Base-by-base conservation (phyloP, 371 early-diverging fungal genomes). In the Zopfochytrium polystomum region DNA sequence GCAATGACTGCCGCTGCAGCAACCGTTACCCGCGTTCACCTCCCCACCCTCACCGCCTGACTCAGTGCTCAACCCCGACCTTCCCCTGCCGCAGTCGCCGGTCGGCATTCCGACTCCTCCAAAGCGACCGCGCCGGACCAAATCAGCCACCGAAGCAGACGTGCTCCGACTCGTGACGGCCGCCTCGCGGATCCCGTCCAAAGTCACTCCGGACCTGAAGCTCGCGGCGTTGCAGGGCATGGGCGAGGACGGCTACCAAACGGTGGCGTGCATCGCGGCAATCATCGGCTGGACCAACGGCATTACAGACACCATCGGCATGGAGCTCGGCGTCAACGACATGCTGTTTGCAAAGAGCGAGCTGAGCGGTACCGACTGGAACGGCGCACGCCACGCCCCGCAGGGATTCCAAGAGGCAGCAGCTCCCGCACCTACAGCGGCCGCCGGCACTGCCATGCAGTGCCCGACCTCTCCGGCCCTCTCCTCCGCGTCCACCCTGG, bases 151-250 rank as follows among this genome's bases (percentile, higher is more conserved):
- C 4, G 55, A 54, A 9, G 33, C 55, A 4, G 55, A 32, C 25
- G 27, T 34, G 6, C 38, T 54, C 4, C 4, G 55, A 11, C 55
- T 54, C 18, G 55, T 54, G n/a, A 38, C 55, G 18, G 55, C 55
- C 9, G 55, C 55, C 22, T 5, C 13, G 13, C 29, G 55, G 20
- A 54, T 54, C 38, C 55, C 55, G 35, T 9, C 9, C 38, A 54
- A 38, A 23, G 55, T 54, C 22, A 54, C 55, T 4, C 35, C 33
- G 20, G 55, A 54, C 3, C 35, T 54, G 22, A 54, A 54, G 35
- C 6, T 9, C 26, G 27, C 13, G 15, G 55, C 38, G 11, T n/a
- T 54, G 11, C 11, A 15, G 11, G 35, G 23, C 3, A 25, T 54
- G n/a, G 55, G 55, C n/a, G 42, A 25, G 9, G 55, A 54, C 18